A percentile compares a stretch with the other conserved stretches of the same genome.
phyloP scores from a whole-genome alignment of 345 rosid species.

The Noccaea bulbosa region DNA sequence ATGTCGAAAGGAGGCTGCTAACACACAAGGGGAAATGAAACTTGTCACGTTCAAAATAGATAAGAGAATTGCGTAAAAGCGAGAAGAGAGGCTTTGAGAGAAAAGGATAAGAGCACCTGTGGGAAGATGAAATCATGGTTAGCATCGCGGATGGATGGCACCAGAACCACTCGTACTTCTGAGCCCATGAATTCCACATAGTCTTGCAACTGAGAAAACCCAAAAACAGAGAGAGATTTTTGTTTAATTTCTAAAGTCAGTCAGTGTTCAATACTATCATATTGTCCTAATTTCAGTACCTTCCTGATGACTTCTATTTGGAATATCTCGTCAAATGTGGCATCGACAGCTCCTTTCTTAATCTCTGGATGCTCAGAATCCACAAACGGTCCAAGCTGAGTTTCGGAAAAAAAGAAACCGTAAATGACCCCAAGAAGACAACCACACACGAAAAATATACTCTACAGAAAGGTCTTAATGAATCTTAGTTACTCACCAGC shows the following conservation, averaged over 20 bases:
- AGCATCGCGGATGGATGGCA: slow-evolving; percentile 89
- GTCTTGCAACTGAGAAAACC: slow-evolving; percentile 73
- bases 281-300: slow-evolving; percentile 49
- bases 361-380: slow-evolving; percentile 91
- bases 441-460: background rate
- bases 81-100: slow-evolving; percentile 2
- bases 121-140: slow-evolving; percentile 93
- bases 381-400: slow-evolving; percentile 90
- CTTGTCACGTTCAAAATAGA: background rate
- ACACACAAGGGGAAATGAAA: slow-evolving; percentile 15
- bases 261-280: slow-evolving; percentile 9
- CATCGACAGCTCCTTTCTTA: slow-evolving; percentile 63
- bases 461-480: slow-evolving; percentile 17
- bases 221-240: slow-evolving; percentile 4
- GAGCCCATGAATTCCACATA: slow-evolving; percentile 77
- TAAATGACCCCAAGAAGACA: slow-evolving; percentile 18
- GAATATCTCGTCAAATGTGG: slow-evolving; percentile 72
- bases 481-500: slow-evolving; percentile 52
- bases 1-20: slow-evolving; percentile 84
- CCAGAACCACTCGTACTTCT: slow-evolving; percentile 62
- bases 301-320: slow-evolving; percentile 60
- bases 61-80: background rate
- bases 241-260: slow-evolving; percentile 2
- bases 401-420: background rate
- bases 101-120: slow-evolving; percentile 60